Base-by-base conservation (phyloP, 805 yeast genomes). In the Zygotorulaspora sp. region DNA sequence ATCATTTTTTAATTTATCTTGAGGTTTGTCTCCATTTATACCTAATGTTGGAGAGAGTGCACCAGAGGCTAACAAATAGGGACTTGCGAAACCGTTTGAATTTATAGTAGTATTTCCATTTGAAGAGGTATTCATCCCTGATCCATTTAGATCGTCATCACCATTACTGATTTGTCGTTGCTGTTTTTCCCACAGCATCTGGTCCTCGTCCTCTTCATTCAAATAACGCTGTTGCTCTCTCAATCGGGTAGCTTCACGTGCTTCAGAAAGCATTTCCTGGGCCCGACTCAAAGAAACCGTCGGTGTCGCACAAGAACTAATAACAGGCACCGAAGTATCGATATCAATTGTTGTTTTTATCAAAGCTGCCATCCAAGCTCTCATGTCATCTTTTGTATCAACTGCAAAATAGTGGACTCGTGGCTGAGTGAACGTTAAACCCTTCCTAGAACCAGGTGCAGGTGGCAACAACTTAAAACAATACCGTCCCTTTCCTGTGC, bases 321-420 rank as follows among this genome's bases (percentile, higher is more conserved):
- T 81, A 2, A 87, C 92, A 1, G 98, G 97, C 10, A 84, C 86
- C 2, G 84, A 63, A 40, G 92, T 97, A 63, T 92, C 98, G 39
- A 94, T 72, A 57, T 92, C 99, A 52, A 92, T 94, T 0, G 97
- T 92, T 0, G 97, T 95, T 43, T 89, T 87, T 78, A 89, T 85
- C 44, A 92, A 68, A 0, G 96, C 95, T 36, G 88, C 83, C 78
- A 89, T 79, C 99, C 99, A 92, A 2, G 74, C 75, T 57, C 96
- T 73, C 96, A 90, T 83, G 47, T 90, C 97, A 34, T 87, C 95
- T 40, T 72, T 76, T 0, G 86, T 74, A 34, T 92, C 97, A 30
- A 90, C 96, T 0, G 97, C 97, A 71, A 92, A 92, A 61, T 83
- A 92, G 55, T 92, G 98, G 6, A 88, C 84, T 49, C 88, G 86